Percentiles rank a stretch among this genome's conserved stretches.
These are phyloP conservation scores for Petunia secreta DNA, from an alignment of 257 asterid species.

Conservation along the genomic window DNA sequence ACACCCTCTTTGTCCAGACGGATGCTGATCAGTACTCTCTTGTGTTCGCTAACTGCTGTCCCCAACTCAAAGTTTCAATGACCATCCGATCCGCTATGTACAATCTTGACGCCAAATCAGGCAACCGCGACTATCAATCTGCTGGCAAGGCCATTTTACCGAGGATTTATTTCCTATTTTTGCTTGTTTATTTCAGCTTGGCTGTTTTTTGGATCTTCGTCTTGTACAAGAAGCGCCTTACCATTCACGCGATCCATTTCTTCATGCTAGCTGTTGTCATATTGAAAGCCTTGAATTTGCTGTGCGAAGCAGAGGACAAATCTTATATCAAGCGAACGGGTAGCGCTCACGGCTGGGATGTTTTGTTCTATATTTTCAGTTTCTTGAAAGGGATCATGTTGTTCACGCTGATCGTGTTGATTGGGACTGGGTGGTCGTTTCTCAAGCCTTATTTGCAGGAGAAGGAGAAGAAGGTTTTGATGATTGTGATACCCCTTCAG, in stretches of 20 bases:
- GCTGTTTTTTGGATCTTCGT: slow-evolving; percentile 57
- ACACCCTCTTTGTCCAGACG: slow-evolving; percentile 42
- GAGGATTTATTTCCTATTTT: slow-evolving; percentile 63
- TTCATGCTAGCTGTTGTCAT: slow-evolving; percentile 76
- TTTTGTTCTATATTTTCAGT: slow-evolving; percentile 69
- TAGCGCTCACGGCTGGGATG: slow-evolving; percentile 86
- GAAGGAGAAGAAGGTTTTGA: slow-evolving; percentile 86
- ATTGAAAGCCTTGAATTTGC: slow-evolving; percentile 61
- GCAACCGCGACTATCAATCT: slow-evolving; percentile 71
- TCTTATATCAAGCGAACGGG: slow-evolving; percentile 69
- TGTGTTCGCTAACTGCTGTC: slow-evolving; percentile 71
- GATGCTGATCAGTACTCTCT: slow-evolving; percentile 82
- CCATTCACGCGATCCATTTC: slow-evolving; percentile 65
- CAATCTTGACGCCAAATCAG: slow-evolving; percentile 60
- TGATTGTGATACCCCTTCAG: slow-evolving; percentile 81
- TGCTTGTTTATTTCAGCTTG: slow-evolving; percentile 53
- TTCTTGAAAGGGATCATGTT: slow-evolving; percentile 68
- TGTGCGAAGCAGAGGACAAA: slow-evolving; percentile 88
- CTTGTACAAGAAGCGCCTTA: slow-evolving; percentile 60
- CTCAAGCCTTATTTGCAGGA: slow-evolving; percentile 83
- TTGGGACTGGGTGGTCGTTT: slow-evolving; percentile 92
- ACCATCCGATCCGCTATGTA: slow-evolving; percentile 71
- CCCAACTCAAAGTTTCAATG: slow-evolving; percentile 62
- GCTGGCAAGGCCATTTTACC: slow-evolving; percentile 75
- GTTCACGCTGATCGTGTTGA: slow-evolving; percentile 74